phyloP scores from a whole-genome alignment of 176 grass and related monocot species.

The Bonia amplexicaulis region DNA sequence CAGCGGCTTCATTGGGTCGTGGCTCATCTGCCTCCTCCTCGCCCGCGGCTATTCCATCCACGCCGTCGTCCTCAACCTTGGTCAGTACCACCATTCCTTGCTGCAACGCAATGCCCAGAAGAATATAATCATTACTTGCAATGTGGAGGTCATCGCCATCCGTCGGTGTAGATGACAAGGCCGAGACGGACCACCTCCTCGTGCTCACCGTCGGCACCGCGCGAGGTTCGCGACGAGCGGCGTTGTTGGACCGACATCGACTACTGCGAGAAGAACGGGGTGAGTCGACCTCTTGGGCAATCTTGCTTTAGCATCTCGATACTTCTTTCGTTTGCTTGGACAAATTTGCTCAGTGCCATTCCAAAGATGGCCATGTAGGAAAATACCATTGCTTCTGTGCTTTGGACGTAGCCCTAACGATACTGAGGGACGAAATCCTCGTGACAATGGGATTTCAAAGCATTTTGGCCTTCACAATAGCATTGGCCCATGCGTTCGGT shows the following conservation, averaged over 20 bases:
- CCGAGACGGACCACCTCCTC: constrained; percentile 78
- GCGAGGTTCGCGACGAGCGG: constrained; percentile 56
- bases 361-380: no score
- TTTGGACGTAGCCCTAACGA: no score
- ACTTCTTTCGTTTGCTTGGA: not conserved
- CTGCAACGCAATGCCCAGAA: not conserved
- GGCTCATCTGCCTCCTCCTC: constrained; percentile 57
- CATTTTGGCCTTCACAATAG: no score
- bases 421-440: no score
- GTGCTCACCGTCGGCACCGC: constrained; percentile 33
- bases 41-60: constrained; percentile 62
- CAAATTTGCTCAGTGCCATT: no score
- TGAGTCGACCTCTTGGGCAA: constrained; percentile 9
- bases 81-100: constrained; percentile 5
- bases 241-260: constrained; percentile 78
- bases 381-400: no score
- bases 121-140: not conserved
- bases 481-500: no score
- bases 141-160: not conserved
- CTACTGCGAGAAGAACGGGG: constrained; percentile 73
- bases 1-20: constrained; percentile 85
- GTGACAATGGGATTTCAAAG: no score
- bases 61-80: constrained; percentile 66
- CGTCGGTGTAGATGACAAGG: constrained; percentile 47
- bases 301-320: not conserved